These are phyloP conservation scores for Microascus cirrosus DNA, from an alignment of 2,329 filamentous ascomycete species.

Conservation along the genomic window DNA sequence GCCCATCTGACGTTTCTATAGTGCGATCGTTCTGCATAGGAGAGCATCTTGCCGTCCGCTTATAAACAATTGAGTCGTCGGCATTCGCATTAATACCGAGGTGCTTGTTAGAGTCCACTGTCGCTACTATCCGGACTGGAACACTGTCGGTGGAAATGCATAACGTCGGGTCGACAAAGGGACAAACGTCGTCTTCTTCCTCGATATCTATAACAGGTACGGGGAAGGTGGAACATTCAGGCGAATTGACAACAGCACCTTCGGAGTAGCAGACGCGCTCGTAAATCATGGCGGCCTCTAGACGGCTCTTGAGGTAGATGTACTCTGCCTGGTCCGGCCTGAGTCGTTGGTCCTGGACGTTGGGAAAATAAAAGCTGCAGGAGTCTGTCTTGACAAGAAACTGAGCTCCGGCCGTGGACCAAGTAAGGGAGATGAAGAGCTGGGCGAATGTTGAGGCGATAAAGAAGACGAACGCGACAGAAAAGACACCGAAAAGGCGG, in stretches of 20 bases:
- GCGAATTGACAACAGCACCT: background rate
- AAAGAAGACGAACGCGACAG: slow-evolving; percentile 3
- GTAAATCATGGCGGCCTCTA: slow-evolving; percentile 5
- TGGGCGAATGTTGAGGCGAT: slow-evolving; percentile 1
- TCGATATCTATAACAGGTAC: slow-evolving; percentile 1
- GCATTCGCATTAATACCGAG: slow-evolving; percentile 1
- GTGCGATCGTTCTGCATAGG: slow-evolving; percentile 2
- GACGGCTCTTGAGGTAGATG: slow-evolving; percentile 4
- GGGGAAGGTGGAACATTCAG: slow-evolving; percentile 1
- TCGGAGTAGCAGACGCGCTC: slow-evolving; percentile 4
- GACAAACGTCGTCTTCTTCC: background rate
- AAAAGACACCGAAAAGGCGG: background rate
- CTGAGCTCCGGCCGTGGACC: slow-evolving; percentile 2
- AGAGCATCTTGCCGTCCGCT: background rate
- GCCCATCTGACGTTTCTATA: background rate
- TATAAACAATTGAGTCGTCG: slow-evolving; percentile 3
- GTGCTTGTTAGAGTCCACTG: slow-evolving; percentile 5
- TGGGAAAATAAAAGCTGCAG: slow-evolving; percentile 1
- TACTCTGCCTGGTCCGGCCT: slow-evolving; percentile 1
- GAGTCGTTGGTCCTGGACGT: background rate
- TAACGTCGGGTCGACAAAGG: background rate
- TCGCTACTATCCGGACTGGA: slow-evolving; percentile 1
- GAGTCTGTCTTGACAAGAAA: background rate
- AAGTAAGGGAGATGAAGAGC: slow-evolving; percentile 5
- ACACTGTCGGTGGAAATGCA: slow-evolving; percentile 2